phyloP scores from a whole-genome alignment of 2,329 filamentous ascomycete species.

The Fusarium sulawesiense region DNA sequence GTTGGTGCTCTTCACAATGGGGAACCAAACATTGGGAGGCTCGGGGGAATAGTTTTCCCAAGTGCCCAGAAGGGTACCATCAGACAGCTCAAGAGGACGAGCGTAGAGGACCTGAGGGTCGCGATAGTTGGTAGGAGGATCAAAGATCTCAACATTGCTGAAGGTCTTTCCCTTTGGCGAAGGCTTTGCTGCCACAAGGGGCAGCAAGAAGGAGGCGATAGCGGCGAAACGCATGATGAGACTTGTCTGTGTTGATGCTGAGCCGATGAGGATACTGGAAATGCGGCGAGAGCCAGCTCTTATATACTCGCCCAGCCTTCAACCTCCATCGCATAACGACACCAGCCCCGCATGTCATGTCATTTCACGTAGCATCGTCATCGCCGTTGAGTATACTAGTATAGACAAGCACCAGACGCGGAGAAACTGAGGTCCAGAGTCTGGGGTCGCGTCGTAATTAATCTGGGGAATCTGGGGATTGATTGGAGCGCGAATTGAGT shows the following conservation, averaged over 20 bases:
- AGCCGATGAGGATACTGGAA: background rate
- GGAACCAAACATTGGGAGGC: slow-evolving; percentile 66
- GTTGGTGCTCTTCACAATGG: slow-evolving; percentile 65
- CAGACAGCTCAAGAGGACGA: slow-evolving; percentile 57
- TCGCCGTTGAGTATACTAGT: background rate
- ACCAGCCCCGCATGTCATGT: slow-evolving; percentile 12
- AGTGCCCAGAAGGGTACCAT: slow-evolving; percentile 62
- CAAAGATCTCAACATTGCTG: slow-evolving; percentile 53
- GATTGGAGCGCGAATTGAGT: slow-evolving; percentile 33
- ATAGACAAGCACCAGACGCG: slow-evolving; percentile 8
- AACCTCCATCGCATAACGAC: background rate
- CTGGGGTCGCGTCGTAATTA: slow-evolving; percentile 13
- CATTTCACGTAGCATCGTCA: slow-evolving; percentile 1
- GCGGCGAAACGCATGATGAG: slow-evolving; percentile 32
- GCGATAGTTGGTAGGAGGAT: slow-evolving; percentile 56
- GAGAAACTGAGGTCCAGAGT: slow-evolving; percentile 26
- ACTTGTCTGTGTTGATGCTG: slow-evolving; percentile 11
- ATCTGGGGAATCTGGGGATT: slow-evolving; percentile 30
- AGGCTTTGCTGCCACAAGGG: slow-evolving; percentile 28
- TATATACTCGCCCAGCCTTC: slow-evolving; percentile 15
- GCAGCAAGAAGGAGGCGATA: slow-evolving; percentile 28
- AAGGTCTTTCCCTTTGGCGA: slow-evolving; percentile 29
- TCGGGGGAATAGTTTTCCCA: slow-evolving; percentile 69
- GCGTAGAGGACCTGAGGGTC: slow-evolving; percentile 59
- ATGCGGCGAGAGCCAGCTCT: background rate